A percentile compares a stretch with the other conserved stretches of the same genome.
Conservation (phyloP, 768 basidiomycete species). For the Rickenella mellea region DNA sequence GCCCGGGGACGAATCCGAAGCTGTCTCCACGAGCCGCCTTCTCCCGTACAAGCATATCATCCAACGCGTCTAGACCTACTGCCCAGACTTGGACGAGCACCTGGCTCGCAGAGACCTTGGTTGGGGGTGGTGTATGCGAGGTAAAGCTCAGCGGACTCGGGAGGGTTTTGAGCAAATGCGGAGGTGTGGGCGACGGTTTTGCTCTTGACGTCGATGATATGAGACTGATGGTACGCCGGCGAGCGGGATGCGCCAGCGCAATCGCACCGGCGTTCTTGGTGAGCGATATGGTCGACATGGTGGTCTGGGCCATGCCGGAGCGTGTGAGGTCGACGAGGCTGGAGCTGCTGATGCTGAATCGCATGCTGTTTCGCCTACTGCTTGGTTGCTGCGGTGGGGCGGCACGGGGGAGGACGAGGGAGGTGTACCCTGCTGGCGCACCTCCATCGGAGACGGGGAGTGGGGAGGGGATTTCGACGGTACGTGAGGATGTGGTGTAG, state of each 20-base stretch:
- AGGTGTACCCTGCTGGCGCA: conserved; percentile 24
- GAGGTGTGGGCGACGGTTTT: neutral
- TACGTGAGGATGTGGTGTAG: conserved; percentile 11
- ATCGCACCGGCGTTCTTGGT: conserved; percentile 10
- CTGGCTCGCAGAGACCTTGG: conserved; percentile 54
- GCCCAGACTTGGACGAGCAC: conserved; percentile 85
- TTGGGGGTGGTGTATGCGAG: conserved; percentile 62
- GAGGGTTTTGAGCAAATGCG: neutral
- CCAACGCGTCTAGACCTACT: conserved; percentile 73
- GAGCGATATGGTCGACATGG: conserved; percentile 71
- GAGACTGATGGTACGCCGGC: neutral
- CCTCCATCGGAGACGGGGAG: conserved; percentile 12
- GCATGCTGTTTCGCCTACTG: conserved; percentile 18
- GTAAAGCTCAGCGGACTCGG: conserved; percentile 49
- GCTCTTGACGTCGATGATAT: neutral
- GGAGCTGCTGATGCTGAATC: conserved; percentile 22
- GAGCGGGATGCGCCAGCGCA: neutral
- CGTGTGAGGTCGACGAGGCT: conserved; percentile 64
- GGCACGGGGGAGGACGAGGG: conserved; percentile 36
- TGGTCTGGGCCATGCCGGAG: conserved; percentile 73
- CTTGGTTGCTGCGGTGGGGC: conserved; percentile 27
- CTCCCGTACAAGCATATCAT: conserved; percentile 51
- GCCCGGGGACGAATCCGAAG: conserved; percentile 72
- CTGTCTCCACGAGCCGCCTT: conserved; percentile 17
- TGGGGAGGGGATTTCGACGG: conserved; percentile 22